Percentiles rank a stretch among this genome's conserved stretches.
These are phyloP conservation scores for Monascus ruber DNA, from an alignment of 2,329 filamentous ascomycete species.

Conservation along the genomic window DNA sequence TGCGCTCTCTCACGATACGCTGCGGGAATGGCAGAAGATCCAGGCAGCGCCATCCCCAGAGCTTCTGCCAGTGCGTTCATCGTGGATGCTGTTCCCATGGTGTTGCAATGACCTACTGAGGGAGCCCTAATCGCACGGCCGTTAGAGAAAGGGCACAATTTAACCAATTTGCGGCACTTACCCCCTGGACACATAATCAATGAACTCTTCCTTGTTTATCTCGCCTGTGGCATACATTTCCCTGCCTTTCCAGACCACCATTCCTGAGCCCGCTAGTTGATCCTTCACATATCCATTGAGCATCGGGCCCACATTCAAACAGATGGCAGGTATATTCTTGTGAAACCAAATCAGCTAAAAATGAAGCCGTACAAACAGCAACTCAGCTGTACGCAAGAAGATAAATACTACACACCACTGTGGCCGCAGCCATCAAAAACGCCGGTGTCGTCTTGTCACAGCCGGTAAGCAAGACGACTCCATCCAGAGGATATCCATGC, in stretches of 20 bases:
- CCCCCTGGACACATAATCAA: constrained; percentile 36
- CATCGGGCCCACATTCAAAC: constrained; percentile 44
- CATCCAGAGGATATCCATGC: constrained; percentile 39
- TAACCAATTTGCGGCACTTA: constrained; percentile 8
- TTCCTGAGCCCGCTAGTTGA: constrained; percentile 35
- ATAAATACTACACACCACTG: constrained; percentile 24
- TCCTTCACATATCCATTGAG: constrained; percentile 37
- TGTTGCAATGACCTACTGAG: constrained; percentile 41
- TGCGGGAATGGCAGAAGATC: constrained; percentile 42
- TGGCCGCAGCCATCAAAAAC: constrained; percentile 41
- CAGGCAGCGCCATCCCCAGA: constrained; percentile 42
- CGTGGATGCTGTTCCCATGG: constrained; percentile 44
- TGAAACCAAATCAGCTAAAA: constrained; percentile 3
- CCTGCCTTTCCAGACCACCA: constrained; percentile 39
- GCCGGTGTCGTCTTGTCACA: constrained; percentile 45
- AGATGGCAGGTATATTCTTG: constrained; percentile 40
- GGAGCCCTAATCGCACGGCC: constrained; percentile 24
- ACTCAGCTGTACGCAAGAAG: background rate
- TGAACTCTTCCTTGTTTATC: constrained; percentile 33
- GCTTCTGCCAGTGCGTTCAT: constrained; percentile 45
- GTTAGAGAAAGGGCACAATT: background rate
- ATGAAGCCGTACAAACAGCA: background rate
- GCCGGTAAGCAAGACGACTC: constrained; percentile 40
- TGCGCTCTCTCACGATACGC: constrained; percentile 39
- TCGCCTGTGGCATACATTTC: constrained; percentile 38